Evolutionary conservation across 768 basidiomycete genomes (phyloP), one percentile per base, ranked within the genome.

Genomic region (Phanerochaete carnosa): DNA sequence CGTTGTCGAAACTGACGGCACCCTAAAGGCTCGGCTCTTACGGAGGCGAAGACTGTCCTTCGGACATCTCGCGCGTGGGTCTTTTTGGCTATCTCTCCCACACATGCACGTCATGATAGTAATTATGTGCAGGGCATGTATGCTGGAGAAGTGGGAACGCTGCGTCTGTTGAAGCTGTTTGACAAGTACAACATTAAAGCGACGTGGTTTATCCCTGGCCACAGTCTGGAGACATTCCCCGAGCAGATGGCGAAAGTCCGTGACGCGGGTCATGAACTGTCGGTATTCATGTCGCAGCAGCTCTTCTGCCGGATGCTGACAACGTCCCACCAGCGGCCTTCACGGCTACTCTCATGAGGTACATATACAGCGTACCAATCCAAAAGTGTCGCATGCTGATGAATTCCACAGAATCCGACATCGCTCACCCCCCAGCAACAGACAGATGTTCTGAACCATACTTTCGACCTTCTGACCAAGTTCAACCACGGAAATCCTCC

Each of bases 191-290:
- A 77, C n/a, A 85, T 83, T 61, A 80, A 74, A 70, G 85, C 88
- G 25, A 88, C 85, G 11, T 90, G 88, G 87, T 91, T 90, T 70
- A 89, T 90, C 57, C 87, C 88, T 26, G 86, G 87, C 1, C 89
- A 92, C 65, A 86, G 85, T 62, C 72, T 90, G 55, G 89, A 90
- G 65, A 90, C 89, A 0, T 91, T 91, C 69, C 87, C 88, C 0
- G 75, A 84, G 50, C 75, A 90, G 69, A 86, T 88, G 82, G 84
- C 81, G 35, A 81, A 83, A 3, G 85, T 90, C 12, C 76, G 88
- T 15, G 89, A 90, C 68, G 85, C 84, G 19, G 88, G 88, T 0
- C 88, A 90, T 66, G 89, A 92, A 71, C 79, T 91, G 80, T 84
- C 50, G 45, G 74, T 69, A 22, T 3, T 23, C 64, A 33, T 52